Evolutionary conservation across 768 basidiomycete genomes (phyloP), one percentile per base, ranked within the genome.

Genomic region (Kockovaella imperatae): DNA sequence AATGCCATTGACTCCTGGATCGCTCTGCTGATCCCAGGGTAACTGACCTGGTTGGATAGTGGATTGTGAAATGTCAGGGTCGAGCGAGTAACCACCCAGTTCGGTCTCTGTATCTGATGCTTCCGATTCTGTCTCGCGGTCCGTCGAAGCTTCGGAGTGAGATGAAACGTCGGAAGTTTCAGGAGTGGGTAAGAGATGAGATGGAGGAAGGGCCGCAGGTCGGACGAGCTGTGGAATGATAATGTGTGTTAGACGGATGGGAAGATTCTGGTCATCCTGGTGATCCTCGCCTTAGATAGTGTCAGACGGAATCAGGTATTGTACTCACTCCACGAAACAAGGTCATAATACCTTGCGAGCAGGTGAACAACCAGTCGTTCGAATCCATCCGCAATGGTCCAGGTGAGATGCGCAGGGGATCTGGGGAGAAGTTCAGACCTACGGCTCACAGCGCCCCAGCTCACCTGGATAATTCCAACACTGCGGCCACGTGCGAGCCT

Each of bases 311-410:
- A 18, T 8, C 5, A 34, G 5, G 4, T 32, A n/a, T 42, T 26
- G 25, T 4, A 60, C 64, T 62, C 44, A 68, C 67, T 69, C 60
- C 66, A 71, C 31, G 65, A 62, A 11, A 65, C 32, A 14, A 68
- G 49, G 34, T 67, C 64, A 32, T 68, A 71, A 36, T 71, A 71
- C 28, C 69, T 45, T 1, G 44, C 51, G 7, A 71, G 25, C 7
- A 71, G 44, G 47, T 71, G 69, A 3, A 69, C 54, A 3, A 71
- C 61, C 32, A 68, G 45, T 42, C 69, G 36, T 36, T 71, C 69
- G 35, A 67, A 71, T 4, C 50, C 43, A 30, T 71, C 69, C 13
- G 56, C 43, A 4, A 67, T 47, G 2, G 53, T 52, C 67, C 67
- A 66, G 5, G 64, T 59, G 5, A 68, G 34, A 59, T 71, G 69